Evolutionary conservation across 345 rosid species (phyloP).

Genomic region (Xanthoceras sorbifolium): DNA sequence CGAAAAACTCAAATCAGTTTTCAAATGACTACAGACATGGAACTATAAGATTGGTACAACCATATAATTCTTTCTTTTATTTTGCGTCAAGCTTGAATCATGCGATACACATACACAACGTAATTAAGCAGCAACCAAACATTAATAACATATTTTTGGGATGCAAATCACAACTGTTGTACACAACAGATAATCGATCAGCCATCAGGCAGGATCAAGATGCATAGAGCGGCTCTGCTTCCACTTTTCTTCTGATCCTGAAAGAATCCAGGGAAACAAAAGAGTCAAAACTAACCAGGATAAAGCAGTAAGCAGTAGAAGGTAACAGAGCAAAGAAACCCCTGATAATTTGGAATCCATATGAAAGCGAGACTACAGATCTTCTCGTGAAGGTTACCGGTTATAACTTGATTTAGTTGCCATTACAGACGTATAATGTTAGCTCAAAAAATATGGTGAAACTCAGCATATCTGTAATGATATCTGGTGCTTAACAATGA

Average conservation of each 20-base stretch:
- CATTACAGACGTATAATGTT: neutral
- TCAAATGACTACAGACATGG: neutral
- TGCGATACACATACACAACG: neutral
- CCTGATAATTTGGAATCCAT: neutral
- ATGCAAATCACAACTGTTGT: conserved; percentile 5
- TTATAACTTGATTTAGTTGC: neutral
- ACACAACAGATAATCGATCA: neutral
- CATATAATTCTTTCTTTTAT: neutral
- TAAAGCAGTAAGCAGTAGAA: neutral
- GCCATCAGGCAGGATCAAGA: conserved; percentile 32
- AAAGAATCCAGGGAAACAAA: conserved; percentile 15
- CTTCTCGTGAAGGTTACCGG: neutral
- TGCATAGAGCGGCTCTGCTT: conserved; percentile 74
- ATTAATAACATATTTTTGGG: neutral
- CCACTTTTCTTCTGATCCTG: conserved; percentile 78
- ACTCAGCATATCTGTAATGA: neutral
- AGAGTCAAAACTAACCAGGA: neutral
- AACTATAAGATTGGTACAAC: neutral
- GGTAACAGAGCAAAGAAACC: neutral
- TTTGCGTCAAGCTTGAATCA: neutral
- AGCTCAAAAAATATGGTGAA: neutral
- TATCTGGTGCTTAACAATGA: neutral
- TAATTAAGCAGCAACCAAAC: neutral
- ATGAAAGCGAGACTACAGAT: neutral
- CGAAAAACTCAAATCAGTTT: neutral